phyloP scores from a whole-genome alignment of 2,329 filamentous ascomycete genomes.

The Colletotrichum salicis region DNA sequence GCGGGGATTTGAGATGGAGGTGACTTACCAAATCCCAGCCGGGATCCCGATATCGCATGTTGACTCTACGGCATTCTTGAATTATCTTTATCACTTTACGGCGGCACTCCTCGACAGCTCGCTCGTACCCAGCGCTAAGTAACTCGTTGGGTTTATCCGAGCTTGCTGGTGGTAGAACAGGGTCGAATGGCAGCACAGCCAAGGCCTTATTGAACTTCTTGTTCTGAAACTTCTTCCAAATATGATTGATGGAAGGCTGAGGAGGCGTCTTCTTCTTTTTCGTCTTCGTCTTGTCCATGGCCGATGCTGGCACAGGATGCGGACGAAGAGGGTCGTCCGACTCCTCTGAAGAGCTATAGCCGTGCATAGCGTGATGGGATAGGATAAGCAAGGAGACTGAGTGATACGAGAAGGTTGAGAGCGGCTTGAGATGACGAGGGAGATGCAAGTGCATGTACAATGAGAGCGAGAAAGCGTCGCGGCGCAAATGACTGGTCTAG shows the following conservation, averaged over 20 bases:
- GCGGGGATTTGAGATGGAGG: no score
- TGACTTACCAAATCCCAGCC: conserved; percentile 66
- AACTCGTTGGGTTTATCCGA: conserved; percentile 68
- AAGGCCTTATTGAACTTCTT: conserved; percentile 72
- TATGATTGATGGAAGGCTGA: conserved; percentile 73
- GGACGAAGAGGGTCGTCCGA: conserved; percentile 58
- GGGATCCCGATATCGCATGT: conserved; percentile 81
- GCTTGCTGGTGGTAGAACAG: conserved; percentile 62
- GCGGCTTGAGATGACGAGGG: no score
- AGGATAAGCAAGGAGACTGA: no score
- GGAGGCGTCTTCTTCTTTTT: conserved; percentile 70
- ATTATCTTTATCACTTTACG: conserved; percentile 71
- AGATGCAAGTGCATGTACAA: no score
- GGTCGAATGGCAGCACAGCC: conserved; percentile 72
- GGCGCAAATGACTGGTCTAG: no score
- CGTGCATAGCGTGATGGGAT: conserved; percentile 46
- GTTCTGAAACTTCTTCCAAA: conserved; percentile 71
- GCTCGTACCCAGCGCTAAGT: conserved; percentile 69
- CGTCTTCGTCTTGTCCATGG: conserved; percentile 52
- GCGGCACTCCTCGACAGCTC: conserved; percentile 71
- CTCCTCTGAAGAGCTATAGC: conserved; percentile 63
- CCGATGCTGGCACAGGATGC: conserved; percentile 46
- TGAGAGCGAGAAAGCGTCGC: no score
- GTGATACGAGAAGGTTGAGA: no score
- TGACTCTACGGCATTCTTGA: conserved; percentile 75